A percentile compares a stretch with the other conserved stretches of the same genome.
phyloP scores from a whole-genome alignment of 148 eudicot genomes.

The Rheum nobile region DNA sequence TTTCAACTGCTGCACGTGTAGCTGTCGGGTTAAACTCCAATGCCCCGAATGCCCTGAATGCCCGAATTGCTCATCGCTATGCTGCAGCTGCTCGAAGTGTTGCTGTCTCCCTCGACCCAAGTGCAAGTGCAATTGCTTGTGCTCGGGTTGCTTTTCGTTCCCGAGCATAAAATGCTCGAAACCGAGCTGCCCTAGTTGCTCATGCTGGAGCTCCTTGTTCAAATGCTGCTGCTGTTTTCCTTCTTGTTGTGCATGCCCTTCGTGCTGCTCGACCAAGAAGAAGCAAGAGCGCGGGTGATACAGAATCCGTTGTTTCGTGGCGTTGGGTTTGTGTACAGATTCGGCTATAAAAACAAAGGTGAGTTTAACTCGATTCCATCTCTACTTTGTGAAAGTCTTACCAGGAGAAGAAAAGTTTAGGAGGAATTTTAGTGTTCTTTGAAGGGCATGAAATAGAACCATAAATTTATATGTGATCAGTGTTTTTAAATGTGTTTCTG shows the following conservation, averaged over 20 bases:
- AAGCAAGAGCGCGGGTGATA: neutral
- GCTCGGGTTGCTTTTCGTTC: slow-evolving; percentile 5
- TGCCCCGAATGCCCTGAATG: slow-evolving; percentile 35
- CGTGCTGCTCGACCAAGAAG: slow-evolving; percentile 1
- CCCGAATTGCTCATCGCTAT: slow-evolving; percentile 17
- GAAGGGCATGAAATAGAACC: slow-evolving; percentile 1
- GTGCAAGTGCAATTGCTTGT: slow-evolving; percentile 13
- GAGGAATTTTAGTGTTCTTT: neutral
- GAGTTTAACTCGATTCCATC: neutral
- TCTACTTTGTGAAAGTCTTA: slow-evolving; percentile 4
- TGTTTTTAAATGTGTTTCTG: neutral
- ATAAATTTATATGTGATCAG: neutral
- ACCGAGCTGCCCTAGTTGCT: slow-evolving; percentile 26
- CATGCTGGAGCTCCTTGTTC: slow-evolving; percentile 18
- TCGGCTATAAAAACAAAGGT: slow-evolving; percentile 2
- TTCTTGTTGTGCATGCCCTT: neutral
- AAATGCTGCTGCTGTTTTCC: slow-evolving; percentile 22
- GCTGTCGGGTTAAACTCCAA: slow-evolving; percentile 32
- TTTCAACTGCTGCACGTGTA: slow-evolving; percentile 30
- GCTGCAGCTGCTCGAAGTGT: slow-evolving; percentile 28
- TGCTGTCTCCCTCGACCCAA: slow-evolving; percentile 19
- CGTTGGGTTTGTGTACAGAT: slow-evolving; percentile 6
- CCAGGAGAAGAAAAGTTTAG: slow-evolving; percentile 2
- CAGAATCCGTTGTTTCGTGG: neutral
- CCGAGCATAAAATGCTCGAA: slow-evolving; percentile 12